Percentiles rank a stretch among this genome's conserved stretches.
These are phyloP conservation scores for Aschersonia sp. DNA, from an alignment of 2,329 filamentous ascomycete species.

Conservation along the genomic window DNA sequence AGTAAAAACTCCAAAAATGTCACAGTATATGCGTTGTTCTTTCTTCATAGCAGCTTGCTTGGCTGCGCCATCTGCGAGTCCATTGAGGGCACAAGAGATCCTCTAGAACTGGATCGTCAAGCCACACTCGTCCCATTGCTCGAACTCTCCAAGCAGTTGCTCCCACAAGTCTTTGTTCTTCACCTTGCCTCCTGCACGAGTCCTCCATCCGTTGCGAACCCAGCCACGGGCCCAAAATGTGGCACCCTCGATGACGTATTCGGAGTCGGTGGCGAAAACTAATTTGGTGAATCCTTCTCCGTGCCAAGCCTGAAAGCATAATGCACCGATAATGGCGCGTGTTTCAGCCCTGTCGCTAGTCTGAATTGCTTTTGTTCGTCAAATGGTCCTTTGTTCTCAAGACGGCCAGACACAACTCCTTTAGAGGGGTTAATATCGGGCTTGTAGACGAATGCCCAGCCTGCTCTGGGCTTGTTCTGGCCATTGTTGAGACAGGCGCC, in stretches of 20 bases:
- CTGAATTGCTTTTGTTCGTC: slow-evolving; percentile 15
- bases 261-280: slow-evolving; percentile 4
- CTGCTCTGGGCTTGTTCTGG: slow-evolving; percentile 17
- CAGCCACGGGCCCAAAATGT: slow-evolving; percentile 1
- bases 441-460: slow-evolving; percentile 22
- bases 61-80: slow-evolving; percentile 1
- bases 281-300: slow-evolving; percentile 1
- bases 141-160: slow-evolving; percentile 1
- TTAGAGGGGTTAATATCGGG: neutral
- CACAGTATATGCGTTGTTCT: neutral
- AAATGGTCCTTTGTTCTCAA: slow-evolving; percentile 28
- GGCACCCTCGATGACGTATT: slow-evolving; percentile 3
- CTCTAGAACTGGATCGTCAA: slow-evolving; percentile 5
- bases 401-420: slow-evolving; percentile 10
- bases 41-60: slow-evolving; percentile 3
- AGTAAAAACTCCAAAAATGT: neutral
- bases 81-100: slow-evolving; percentile 2
- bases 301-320: slow-evolving; percentile 1
- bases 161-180: slow-evolving; percentile 7
- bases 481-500: slow-evolving; percentile 30
- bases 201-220: slow-evolving; percentile 2
- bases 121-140: neutral
- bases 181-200: neutral
- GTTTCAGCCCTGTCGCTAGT: slow-evolving; percentile 25
- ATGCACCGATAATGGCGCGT: slow-evolving; percentile 1